Evolutionary conservation across 495 filamentous ascomycete genomes (phyloP), one percentile per base, ranked within the genome.

Genomic region (Collariella sp.): DNA sequence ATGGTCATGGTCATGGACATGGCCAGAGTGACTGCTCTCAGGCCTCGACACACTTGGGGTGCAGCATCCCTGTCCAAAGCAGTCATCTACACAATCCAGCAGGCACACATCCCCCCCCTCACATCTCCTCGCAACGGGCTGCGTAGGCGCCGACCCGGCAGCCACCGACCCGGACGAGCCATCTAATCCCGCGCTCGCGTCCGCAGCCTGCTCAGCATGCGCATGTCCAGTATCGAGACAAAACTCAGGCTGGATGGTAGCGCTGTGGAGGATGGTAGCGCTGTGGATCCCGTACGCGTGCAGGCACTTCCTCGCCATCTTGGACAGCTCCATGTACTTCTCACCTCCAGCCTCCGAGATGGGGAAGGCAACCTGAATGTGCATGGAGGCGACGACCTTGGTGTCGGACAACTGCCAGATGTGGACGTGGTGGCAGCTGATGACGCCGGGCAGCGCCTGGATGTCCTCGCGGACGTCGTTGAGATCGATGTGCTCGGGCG

Each of bases 231-330:
- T 70, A 60, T 83, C 85, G 44, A 76, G 73, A 57, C 84, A 86
- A 67, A 93, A 98, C 65, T 98, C 93, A 2, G 94, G 94, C 70
- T 98, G 93, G 57, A 98, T 96, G 7, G 93, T 98, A 4, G 88
- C 89, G n/a, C 87, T 93, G 71, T 97, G 93, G 56, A 98, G 93
- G 57, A 98, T 96, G 7, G 93, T 98, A 4, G 88, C 89, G n/a
- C 87, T 93, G 71, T 97, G 93, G 56, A 98, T 96, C 13, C 93
- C 93, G 60, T 95, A 95, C 15, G 83, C 93, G 63, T 97, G 93
- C 16, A 98, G 79, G 66, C 93, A 98, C 35, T 79, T 81, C 13
- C 90, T 76, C 18, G 94, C 85, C 53, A 81, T 81, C 44, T 77
- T 79, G 11, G 89, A 89, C 29, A 98, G 81, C 46, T 81, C 76